phyloP scores from a whole-genome alignment of 345 rosid species.

The Gossypium stocksii region DNA sequence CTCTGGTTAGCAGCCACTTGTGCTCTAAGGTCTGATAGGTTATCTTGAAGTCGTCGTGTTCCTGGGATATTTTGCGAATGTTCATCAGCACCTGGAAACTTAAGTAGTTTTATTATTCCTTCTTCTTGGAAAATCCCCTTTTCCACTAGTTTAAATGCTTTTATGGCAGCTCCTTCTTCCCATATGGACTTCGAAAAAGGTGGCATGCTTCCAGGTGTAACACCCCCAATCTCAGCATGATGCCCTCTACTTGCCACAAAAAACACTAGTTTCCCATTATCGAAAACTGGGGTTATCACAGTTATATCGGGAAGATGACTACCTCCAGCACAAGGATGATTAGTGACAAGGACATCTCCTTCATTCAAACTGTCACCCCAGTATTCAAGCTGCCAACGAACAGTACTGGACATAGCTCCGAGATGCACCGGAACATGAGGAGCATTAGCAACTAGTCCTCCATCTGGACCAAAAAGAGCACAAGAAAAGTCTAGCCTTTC shows the following conservation, averaged over 20 bases:
- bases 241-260: slow-evolving; percentile 98
- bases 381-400: slow-evolving; percentile 78
- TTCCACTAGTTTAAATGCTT: slow-evolving; percentile 88
- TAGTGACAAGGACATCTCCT: slow-evolving; percentile 90
- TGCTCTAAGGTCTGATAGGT: slow-evolving; percentile 88
- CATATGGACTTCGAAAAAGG: slow-evolving; percentile 92
- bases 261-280: slow-evolving; percentile 69
- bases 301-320: slow-evolving; percentile 98
- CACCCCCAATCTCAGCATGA: slow-evolving; percentile 99
- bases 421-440: slow-evolving; percentile 98
- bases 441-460: slow-evolving; percentile 94
- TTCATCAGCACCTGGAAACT: slow-evolving; percentile 53
- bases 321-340: slow-evolving; percentile 96
- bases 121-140: slow-evolving; percentile 85
- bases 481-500: slow-evolving; percentile 96
- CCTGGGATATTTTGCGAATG: slow-evolving; percentile 59
- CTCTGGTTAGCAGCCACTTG: slow-evolving; percentile 98
- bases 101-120: slow-evolving; percentile 73
- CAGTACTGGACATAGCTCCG: slow-evolving; percentile 97
- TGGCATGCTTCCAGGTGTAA: slow-evolving; percentile 99
- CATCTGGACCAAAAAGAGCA: slow-evolving; percentile 92
- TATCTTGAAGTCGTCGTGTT: slow-evolving; percentile 83
- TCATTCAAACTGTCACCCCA: slow-evolving; percentile 74
- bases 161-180: slow-evolving; percentile 92
- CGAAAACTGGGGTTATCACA: slow-evolving; percentile 87